These are phyloP conservation scores for Aureobasidium pullulans DNA, from an alignment of 2,329 filamentous ascomycete species.

Conservation along the genomic window DNA sequence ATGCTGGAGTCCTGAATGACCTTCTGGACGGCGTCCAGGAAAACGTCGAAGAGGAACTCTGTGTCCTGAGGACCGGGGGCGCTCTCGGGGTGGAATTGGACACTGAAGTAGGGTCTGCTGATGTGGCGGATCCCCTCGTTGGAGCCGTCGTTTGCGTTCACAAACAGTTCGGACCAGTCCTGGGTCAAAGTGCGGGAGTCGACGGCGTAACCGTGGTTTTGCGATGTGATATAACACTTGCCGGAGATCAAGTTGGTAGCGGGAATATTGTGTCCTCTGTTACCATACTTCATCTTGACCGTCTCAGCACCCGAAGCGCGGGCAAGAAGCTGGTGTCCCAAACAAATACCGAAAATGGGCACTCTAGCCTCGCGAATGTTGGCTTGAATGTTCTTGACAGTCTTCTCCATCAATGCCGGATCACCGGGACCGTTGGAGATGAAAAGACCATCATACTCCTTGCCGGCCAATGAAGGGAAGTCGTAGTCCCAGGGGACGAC, in stretches of 20 bases:
- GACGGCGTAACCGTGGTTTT: constrained; percentile 96
- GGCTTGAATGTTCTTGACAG: constrained; percentile 69
- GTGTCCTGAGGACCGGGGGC: constrained; percentile 92
- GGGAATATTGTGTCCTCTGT: constrained; percentile 96
- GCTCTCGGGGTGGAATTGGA: constrained; percentile 99
- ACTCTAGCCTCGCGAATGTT: constrained; percentile 72
- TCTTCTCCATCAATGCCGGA: constrained; percentile 73
- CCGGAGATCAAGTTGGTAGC: constrained; percentile 94
- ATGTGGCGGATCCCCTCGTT: constrained; percentile 95
- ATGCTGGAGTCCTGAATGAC: constrained; percentile 60
- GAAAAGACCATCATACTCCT: constrained; percentile 92
- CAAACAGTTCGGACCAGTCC: constrained; percentile 89
- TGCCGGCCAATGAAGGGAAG: constrained; percentile 66
- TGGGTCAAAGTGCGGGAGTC: constrained; percentile 67
- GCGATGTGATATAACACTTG: constrained; percentile 96
- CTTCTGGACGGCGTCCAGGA: constrained; percentile 74
- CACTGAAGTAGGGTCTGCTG: constrained; percentile 87
- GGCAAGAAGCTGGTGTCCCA: constrained; percentile 89
- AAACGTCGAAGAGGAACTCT: constrained; percentile 94
- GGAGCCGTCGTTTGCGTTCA: constrained; percentile 96
- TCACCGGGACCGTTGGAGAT: constrained; percentile 97
- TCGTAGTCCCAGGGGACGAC: constrained; percentile 97
- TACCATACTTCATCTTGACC: constrained; percentile 98
- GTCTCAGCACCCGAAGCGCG: constrained; percentile 80
- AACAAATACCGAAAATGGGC: constrained; percentile 91